Evolutionary conservation across 352 stramenopile species (phyloP).

Genomic region (Phytophthora macrochlamydospora): DNA sequence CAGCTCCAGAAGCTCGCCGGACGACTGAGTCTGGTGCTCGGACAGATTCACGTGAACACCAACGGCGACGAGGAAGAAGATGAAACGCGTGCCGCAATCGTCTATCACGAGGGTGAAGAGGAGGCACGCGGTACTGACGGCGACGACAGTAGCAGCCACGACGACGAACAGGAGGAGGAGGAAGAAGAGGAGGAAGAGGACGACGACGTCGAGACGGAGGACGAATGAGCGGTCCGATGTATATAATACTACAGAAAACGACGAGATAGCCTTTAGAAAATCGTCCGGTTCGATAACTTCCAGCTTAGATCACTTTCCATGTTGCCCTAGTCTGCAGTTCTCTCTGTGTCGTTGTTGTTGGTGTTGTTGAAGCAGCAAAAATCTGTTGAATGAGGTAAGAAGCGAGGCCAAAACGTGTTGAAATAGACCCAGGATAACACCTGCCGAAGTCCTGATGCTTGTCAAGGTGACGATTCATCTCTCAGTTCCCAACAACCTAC

Average conservation of each 20-base stretch:
- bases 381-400: neutral
- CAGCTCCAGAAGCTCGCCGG: constrained; percentile 86
- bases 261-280: constrained; percentile 13
- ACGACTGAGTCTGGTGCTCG: constrained; percentile 80
- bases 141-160: constrained; percentile 52
- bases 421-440: neutral
- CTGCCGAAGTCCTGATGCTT: neutral
- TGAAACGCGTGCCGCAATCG: constrained; percentile 55
- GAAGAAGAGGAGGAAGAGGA: constrained; percentile 49
- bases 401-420: neutral
- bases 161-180: constrained; percentile 55
- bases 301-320: neutral
- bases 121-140: constrained; percentile 37
- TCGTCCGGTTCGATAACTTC: neutral
- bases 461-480: neutral
- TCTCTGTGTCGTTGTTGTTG: neutral
- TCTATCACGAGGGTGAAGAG: constrained; percentile 73
- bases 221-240: constrained; percentile 38
- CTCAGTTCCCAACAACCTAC: constrained; percentile 6
- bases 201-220: constrained; percentile 35
- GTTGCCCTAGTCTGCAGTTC: neutral
- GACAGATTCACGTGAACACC: constrained; percentile 79
- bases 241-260: constrained; percentile 66
- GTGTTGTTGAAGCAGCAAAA: constrained; percentile 1
- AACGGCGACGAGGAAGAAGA: constrained; percentile 45